phyloP scores from a whole-genome alignment of 2,329 filamentous ascomycete genomes.

The Aspergillus clavatus region DNA sequence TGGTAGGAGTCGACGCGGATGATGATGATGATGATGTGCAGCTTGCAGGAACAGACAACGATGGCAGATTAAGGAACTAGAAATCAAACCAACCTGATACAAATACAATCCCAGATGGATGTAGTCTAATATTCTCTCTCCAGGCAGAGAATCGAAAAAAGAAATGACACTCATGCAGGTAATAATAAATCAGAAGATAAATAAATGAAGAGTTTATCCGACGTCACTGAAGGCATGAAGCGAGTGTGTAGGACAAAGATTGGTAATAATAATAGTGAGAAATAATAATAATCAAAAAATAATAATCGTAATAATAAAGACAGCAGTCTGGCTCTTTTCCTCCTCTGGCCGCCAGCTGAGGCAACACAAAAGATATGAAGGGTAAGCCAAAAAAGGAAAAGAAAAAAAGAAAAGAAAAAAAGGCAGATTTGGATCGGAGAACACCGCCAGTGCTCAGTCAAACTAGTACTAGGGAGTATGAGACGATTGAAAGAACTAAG shows the following conservation, averaged over 20 bases:
- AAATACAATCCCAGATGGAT: slow-evolving; percentile 1
- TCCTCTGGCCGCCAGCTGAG: background rate
- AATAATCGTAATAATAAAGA: no score
- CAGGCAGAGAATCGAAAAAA: background rate
- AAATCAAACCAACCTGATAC: slow-evolving; percentile 1
- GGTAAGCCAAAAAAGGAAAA: no score
- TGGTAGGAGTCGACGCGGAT: no score
- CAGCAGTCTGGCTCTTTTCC: background rate
- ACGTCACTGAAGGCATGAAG: background rate
- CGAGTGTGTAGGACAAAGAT: background rate
- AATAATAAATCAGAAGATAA: background rate
- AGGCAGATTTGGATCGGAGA: slow-evolving; percentile 5
- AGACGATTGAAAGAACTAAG: slow-evolving; percentile 1
- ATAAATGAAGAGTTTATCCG: background rate
- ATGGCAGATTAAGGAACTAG: slow-evolving; percentile 5
- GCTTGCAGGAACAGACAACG: slow-evolving; percentile 10
- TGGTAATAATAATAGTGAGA: background rate
- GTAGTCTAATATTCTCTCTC: background rate
- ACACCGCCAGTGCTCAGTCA: slow-evolving; percentile 13
- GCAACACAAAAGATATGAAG: background rate
- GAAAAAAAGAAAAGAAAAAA: background rate
- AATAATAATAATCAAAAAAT: slow-evolving; percentile 10
- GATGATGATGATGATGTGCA: slow-evolving; percentile 20
- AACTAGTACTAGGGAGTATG: no score
- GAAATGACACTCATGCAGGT: background rate